These are phyloP conservation scores for Lepidium aucheri DNA, from an alignment of 345 rosid species.

Conservation along the genomic window DNA sequence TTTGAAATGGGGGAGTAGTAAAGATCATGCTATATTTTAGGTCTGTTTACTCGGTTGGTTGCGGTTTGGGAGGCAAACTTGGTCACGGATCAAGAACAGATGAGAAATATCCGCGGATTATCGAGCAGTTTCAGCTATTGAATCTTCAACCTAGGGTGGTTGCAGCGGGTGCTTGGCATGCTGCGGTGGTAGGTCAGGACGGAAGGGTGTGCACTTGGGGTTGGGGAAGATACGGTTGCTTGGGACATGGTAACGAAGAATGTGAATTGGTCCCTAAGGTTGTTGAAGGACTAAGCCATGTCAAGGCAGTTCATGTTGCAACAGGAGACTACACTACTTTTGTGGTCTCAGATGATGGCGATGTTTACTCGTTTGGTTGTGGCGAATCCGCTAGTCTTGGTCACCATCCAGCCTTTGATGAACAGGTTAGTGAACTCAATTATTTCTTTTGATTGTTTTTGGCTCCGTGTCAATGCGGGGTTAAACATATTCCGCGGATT, in stretches of 20 bases:
- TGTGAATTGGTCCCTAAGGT: conserved; percentile 84
- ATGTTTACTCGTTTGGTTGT: conserved; percentile 91
- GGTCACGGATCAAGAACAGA: conserved; percentile 95
- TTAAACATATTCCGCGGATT: too few relatives aligned
- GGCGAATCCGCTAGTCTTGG: conserved; percentile 98
- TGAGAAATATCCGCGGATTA: conserved; percentile 85
- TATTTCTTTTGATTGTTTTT: neutral
- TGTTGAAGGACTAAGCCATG: conserved; percentile 61
- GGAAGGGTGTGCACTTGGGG: conserved; percentile 99
- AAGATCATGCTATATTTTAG: conserved; percentile 27
- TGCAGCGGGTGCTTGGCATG: conserved; percentile 99
- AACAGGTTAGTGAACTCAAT: conserved; percentile 36
- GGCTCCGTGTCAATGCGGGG: too few relatives aligned
- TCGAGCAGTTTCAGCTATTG: conserved; percentile 63
- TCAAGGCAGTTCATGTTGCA: conserved; percentile 90
- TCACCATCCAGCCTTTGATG: conserved; percentile 56
- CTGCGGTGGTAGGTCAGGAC: conserved; percentile 90
- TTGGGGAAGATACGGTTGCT: conserved; percentile 98
- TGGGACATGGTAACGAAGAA: conserved; percentile 96
- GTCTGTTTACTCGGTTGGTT: conserved; percentile 97
- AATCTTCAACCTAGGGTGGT: conserved; percentile 85
- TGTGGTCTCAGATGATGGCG: conserved; percentile 78
- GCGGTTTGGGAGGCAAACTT: conserved; percentile 98
- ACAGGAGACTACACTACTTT: conserved; percentile 96
- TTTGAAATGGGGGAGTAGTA: too few relatives aligned